Evolutionary conservation across 495 filamentous ascomycete genomes (phyloP), one percentile per base, ranked within the genome.

Genomic region (Cercophora newfieldiana): DNA sequence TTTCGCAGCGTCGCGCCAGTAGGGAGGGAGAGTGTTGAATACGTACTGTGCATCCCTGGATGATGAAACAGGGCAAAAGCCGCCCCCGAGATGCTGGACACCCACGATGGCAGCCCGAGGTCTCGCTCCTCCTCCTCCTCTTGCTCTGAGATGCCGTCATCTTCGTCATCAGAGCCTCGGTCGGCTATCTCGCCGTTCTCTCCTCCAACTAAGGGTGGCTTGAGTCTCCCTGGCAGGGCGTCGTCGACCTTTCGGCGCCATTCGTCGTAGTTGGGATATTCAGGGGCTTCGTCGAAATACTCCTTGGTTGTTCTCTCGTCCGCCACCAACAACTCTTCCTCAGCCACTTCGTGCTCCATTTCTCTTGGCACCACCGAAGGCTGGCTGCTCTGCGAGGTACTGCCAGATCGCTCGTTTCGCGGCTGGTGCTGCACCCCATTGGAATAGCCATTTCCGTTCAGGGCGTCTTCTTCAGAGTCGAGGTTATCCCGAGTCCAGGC

Each of bases 11-110:
- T n/a, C n/a, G n/a, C n/a, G n/a, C n/a, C n/a, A n/a, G n/a, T n/a
- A n/a, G n/a, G n/a, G n/a, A n/a, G n/a, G n/a, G n/a, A n/a, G n/a
- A n/a, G n/a, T n/a, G n/a, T n/a, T n/a, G n/a, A n/a, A n/a, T n/a
- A n/a, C n/a, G n/a, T n/a, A n/a, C 67, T 61, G 19, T 62, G 0
- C 60, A 69, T 70, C 0, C 71, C 71, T 1, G 69, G 61, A 26
- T 69, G 67, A 25, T 30, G 25, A 12, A 63, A 66, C 2, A 69
- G 58, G 16, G 50, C 50, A 63, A 68, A 65, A 6, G 69, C 59
- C 5, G 69, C 66, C 1, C 19, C 29, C 1, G 62, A 63, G 0
- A 48, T 56, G 7, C 30, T 53, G 1, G 56, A 48, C 7, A 71
- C 65, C 69, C 69, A 71, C 14, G 64, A 62, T 19, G 69, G 64